Percentiles rank a stretch among this genome's conserved stretches.
Evolutionary conservation across 2,329 filamentous ascomycete genomes (phyloP).

Genomic region (Colletotrichum somersetense): DNA sequence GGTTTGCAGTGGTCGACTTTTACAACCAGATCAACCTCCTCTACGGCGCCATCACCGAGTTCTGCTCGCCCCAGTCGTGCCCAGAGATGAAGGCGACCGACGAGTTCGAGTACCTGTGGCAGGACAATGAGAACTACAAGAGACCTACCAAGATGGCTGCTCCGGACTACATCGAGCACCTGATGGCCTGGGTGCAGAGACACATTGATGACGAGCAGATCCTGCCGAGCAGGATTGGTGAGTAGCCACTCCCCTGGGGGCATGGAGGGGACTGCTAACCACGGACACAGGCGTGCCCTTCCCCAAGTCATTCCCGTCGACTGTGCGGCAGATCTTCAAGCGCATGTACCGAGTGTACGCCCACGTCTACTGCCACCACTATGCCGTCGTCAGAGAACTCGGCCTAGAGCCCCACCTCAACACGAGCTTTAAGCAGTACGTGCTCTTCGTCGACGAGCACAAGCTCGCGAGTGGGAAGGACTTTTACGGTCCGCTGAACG

Average conservation of each 20-base stretch:
- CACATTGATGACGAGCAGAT: constrained; percentile 96
- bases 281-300: constrained; percentile 81
- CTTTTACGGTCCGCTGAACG: constrained; percentile 95
- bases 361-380: constrained; percentile 99
- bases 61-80: constrained; percentile 96
- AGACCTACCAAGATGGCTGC: constrained; percentile 98
- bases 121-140: constrained; percentile 94
- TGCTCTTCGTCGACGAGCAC: constrained; percentile 98
- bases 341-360: constrained; percentile 98
- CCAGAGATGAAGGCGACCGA: constrained; percentile 99
- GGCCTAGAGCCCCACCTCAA: constrained; percentile 97
- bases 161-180: constrained; percentile 95
- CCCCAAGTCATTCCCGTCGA: constrained; percentile 88
- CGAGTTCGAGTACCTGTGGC: constrained; percentile 99
- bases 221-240: constrained; percentile 93
- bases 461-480: constrained; percentile 92
- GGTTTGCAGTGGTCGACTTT: constrained; percentile 89
- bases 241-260: constrained; percentile 36
- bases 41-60: constrained; percentile 98
- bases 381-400: constrained; percentile 94
- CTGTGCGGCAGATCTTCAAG: constrained; percentile 98
- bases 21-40: constrained; percentile 99
- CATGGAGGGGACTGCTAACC: constrained; percentile 33
- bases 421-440: constrained; percentile 99
- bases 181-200: constrained; percentile 96